Base-by-base conservation (phyloP, 2,329 filamentous ascomycete genomes). In the Cercospora berteroae region DNA sequence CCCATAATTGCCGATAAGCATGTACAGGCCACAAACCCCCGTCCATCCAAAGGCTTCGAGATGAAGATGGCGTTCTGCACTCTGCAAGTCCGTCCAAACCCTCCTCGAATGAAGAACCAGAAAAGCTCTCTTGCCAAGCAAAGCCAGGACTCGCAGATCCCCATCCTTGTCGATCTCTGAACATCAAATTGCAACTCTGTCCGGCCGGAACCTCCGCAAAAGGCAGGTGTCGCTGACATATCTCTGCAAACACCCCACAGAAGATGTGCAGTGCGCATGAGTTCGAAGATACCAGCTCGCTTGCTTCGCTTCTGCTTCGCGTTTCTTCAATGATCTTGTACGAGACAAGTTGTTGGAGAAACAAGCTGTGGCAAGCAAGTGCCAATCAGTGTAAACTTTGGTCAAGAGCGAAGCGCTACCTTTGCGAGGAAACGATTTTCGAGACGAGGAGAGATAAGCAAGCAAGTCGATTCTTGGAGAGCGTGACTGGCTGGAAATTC, bases 171-270 rank as follows among this genome's bases (percentile, higher is more conserved):
- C 29, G 56, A 67, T 67, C 65, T 67, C 16, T 58, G 23, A 57
- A 64, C 65, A 31, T 63, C 60, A 62, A 39, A 67, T 27, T 67
- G 60, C 36, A 56, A 67, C 65, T 56, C 60, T 64, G 55, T 55
- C 48, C 65, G 65, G 61, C 57, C 56, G 64, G 25, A 42, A 33
- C 13, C 57, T 27, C 63, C 63, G 20, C 29, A 68, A 62, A 4
- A 62, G 66, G 66, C 62, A 68, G 66, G 66, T 68, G 62, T 57
- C 36, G 23, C 29, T 27, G 55, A 13, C 55, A 55, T 36, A 36
- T 33, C 55, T 58, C 29, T 58, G 55, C 27, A 36, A 13, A 55
- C 48, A 27, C 10, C 16, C 23, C 48, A 27, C 48, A 27, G 20
- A 55, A 16, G 23, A 55, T 25, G 16, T 25, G 48, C 48, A 55